phyloP scores from a whole-genome alignment of 2,329 filamentous ascomycete species.

The Alternaria consortialis region DNA sequence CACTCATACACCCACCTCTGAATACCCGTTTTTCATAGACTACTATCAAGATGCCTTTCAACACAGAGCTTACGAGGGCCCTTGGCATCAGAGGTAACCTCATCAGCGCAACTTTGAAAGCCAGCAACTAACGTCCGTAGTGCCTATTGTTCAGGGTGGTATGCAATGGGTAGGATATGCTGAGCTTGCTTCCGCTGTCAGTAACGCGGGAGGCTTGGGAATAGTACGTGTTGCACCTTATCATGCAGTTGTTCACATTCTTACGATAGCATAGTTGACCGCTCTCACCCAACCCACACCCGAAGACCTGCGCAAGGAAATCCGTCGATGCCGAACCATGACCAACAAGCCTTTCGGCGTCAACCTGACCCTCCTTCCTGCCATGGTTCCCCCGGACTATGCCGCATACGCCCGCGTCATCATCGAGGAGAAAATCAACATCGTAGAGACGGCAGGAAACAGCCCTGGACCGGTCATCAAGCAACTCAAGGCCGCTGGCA shows the following conservation, averaged over 20 bases:
- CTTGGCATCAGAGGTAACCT: slow-evolving; percentile 63
- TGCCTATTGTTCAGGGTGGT: slow-evolving; percentile 84
- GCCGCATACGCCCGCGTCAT: slow-evolving; percentile 88
- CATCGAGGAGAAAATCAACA: slow-evolving; percentile 89
- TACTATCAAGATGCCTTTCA: slow-evolving; percentile 65
- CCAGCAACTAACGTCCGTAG: slow-evolving; percentile 62
- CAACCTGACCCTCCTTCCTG: slow-evolving; percentile 92
- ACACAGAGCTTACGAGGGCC: slow-evolving; percentile 68
- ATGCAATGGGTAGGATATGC: slow-evolving; percentile 90
- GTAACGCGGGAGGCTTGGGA: slow-evolving; percentile 75
- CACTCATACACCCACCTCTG: not conserved
- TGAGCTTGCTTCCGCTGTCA: slow-evolving; percentile 76
- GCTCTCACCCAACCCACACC: slow-evolving; percentile 93
- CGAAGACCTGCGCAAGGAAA: slow-evolving; percentile 91
- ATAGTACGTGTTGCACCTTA: slow-evolving; percentile 56
- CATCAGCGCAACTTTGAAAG: not conserved
- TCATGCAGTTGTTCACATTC: not conserved
- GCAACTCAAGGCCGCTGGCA: slow-evolving; percentile 81
- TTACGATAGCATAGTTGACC: slow-evolving; percentile 64
- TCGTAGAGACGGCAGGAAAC: slow-evolving; percentile 95
- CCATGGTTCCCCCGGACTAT: slow-evolving; percentile 91
- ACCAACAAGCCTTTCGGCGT: slow-evolving; percentile 86
- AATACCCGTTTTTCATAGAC: slow-evolving; percentile 6
- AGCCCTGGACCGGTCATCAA: slow-evolving; percentile 88
- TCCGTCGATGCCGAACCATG: slow-evolving; percentile 82